Evolutionary conservation across 2,329 filamentous ascomycete genomes (phyloP).

Genomic region (Erysiphe pulchra): DNA sequence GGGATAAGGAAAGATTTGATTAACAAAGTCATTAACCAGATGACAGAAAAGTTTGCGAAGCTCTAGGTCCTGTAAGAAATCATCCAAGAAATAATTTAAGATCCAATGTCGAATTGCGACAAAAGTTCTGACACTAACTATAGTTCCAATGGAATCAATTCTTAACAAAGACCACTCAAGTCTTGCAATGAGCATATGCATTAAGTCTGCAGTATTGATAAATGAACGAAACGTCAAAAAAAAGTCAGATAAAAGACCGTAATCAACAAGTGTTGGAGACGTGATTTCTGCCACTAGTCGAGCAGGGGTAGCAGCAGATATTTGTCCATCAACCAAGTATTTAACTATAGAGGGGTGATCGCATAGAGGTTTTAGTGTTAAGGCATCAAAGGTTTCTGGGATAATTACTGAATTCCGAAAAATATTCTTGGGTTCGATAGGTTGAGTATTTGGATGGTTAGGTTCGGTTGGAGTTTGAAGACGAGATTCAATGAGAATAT

Average conservation of each 20-base stretch:
- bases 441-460: not conserved
- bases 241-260: conserved; percentile 90
- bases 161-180: conserved; percentile 67
- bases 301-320: conserved; percentile 72
- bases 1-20: conserved; percentile 23
- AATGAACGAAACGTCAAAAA: conserved; percentile 89
- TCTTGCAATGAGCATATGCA: conserved; percentile 63
- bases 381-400: conserved; percentile 56
- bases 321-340: conserved; percentile 47
- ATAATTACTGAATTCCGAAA: conserved; percentile 19
- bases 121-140: conserved; percentile 88
- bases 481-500: conserved; percentile 10
- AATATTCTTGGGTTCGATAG: not conserved
- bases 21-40: conserved; percentile 44
- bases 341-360: conserved; percentile 64
- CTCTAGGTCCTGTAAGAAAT: conserved; percentile 56
- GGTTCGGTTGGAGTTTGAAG: not conserved
- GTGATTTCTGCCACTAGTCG: conserved; percentile 90
- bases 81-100: conserved; percentile 88
- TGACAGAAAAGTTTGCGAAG: conserved; percentile 58
- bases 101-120: conserved; percentile 94
- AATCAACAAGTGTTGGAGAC: conserved; percentile 84
- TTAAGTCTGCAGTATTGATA: conserved; percentile 47
- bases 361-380: conserved; percentile 53
- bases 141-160: conserved; percentile 61